Conservation (phyloP, 2,329 filamentous ascomycete species). For the Didymella lethalis region DNA sequence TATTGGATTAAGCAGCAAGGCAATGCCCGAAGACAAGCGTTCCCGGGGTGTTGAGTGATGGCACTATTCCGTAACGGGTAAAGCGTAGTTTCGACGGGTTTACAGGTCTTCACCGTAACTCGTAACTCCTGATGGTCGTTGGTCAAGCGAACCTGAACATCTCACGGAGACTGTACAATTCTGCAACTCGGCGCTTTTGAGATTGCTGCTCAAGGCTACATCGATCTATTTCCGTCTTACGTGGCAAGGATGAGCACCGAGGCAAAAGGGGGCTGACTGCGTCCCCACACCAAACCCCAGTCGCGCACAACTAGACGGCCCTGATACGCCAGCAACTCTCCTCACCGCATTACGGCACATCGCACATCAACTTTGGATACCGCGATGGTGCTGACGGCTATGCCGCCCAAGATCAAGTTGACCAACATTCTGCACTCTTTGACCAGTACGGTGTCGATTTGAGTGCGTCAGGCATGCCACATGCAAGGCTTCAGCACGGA, state of each 20-base stretch:
- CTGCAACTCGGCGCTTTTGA: neutral
- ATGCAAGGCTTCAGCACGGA: neutral
- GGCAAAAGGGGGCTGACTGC: slow-evolving; percentile 6
- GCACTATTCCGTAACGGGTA: neutral
- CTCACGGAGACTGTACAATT: neutral
- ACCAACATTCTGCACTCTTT: neutral
- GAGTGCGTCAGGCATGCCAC: neutral
- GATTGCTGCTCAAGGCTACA: neutral
- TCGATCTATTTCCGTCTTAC: neutral
- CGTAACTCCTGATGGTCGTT: no score
- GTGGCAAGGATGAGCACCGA: neutral
- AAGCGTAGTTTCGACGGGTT: neutral
- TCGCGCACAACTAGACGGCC: neutral
- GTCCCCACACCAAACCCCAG: slow-evolving; percentile 8
- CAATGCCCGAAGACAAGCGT: neutral
- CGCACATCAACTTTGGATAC: no score
- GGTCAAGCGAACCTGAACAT: neutral
- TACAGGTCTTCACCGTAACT: neutral
- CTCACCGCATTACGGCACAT: neutral
- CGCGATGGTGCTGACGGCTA: neutral
- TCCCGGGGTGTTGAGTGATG: neutral
- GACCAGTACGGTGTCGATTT: neutral
- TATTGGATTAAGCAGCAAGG: no score
- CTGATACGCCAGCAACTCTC: slow-evolving; percentile 1
- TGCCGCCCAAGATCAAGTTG: neutral